Base-by-base conservation (phyloP, 2,329 filamentous ascomycete species). In the Ceratocystis diversiconidia region DNA sequence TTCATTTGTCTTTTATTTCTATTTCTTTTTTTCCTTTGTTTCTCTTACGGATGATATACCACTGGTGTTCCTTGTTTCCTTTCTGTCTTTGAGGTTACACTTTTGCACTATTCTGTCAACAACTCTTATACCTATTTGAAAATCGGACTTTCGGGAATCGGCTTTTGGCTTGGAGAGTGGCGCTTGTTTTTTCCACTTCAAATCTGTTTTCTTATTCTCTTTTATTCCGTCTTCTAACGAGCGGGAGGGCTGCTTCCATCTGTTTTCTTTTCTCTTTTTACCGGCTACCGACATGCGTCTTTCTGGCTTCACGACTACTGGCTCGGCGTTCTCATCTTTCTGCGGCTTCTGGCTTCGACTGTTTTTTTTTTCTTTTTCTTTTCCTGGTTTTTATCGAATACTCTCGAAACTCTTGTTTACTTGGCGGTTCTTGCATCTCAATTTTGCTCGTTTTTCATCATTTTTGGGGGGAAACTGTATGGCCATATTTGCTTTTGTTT, bases 271-370 rank as follows among this genome's bases (percentile, higher is more conserved):
- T 36, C 19, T 43, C 43, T 62, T 28, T 43, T 25, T 36, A 36
- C 57, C 19, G 28, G 32, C 50, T 30, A 36, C 41, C 28, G 62
- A 64, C 62, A 64, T 36, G 25, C 62, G 62, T 57, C 62, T 57
- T 32, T 25, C 55, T 61, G 43, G 48, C 36, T 41, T 65, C 44
- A 65, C 63, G 63, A 65, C 55, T 57, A 30, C 48, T 57, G 52
- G 22, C 52, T 48, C 41, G 63, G 63, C 63, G 63, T 65, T 65
- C 50, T 65, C n/a, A 36, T 65, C 41, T 65, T 64, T 59, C 43
- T 43, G n/a, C 55, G 36, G 36, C 36, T 41, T 12, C 8, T 36
- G 32, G 32, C 32, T 36, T 41, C 36, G 36, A 12, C 36, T 41
- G 36, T 5, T 5, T 41, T 52, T 52, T 36, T 3, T 25, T 41